Percentiles rank a stretch among this genome's conserved stretches.
Evolutionary conservation across 2,329 filamentous ascomycete genomes (phyloP).

Genomic region (Nigrospora sphaerica): DNA sequence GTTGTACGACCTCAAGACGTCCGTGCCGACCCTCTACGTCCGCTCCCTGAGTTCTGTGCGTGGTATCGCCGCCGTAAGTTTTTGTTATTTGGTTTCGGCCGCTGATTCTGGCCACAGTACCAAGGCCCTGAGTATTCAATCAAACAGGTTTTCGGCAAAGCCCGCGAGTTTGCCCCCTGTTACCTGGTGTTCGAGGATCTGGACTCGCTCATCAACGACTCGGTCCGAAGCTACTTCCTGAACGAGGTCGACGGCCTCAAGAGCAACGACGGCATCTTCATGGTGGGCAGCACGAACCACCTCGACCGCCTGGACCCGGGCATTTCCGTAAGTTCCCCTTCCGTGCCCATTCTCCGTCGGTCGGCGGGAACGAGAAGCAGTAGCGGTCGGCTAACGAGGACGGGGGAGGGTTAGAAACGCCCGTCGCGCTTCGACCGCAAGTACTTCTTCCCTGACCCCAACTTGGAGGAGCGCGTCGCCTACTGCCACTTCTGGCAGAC

Average conservation of each 20-base stretch:
- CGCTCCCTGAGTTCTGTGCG: conserved; percentile 53
- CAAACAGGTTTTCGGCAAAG: conserved; percentile 47
- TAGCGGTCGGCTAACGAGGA: not conserved
- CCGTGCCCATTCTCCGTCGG: not conserved
- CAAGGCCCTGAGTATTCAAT: conserved; percentile 50
- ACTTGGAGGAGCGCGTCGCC: conserved; percentile 42
- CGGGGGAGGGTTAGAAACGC: conserved; percentile 39
- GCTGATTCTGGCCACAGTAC: conserved; percentile 25
- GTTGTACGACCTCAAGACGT: conserved; percentile 43
- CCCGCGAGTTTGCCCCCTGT: conserved; percentile 57
- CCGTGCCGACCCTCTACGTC: conserved; percentile 55
- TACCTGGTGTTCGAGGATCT: conserved; percentile 68
- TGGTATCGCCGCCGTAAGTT: conserved; percentile 28
- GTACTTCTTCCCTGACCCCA: conserved; percentile 55
- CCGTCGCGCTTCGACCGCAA: conserved; percentile 62
- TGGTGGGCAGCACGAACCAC: conserved; percentile 60
- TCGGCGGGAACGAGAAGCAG: not conserved
- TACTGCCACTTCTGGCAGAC: conserved; percentile 59
- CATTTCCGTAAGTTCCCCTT: conserved; percentile 37
- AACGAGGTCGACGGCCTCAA: conserved; percentile 67
- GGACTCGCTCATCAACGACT: conserved; percentile 56
- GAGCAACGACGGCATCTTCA: conserved; percentile 64
- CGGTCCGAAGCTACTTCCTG: conserved; percentile 60
- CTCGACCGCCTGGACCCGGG: conserved; percentile 61
- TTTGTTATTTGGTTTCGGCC: not conserved